A percentile compares a stretch with the other conserved stretches of the same genome.
Evolutionary conservation across 441 rosid species (phyloP).

Genomic region (Bocquillonia castaneifolia): DNA sequence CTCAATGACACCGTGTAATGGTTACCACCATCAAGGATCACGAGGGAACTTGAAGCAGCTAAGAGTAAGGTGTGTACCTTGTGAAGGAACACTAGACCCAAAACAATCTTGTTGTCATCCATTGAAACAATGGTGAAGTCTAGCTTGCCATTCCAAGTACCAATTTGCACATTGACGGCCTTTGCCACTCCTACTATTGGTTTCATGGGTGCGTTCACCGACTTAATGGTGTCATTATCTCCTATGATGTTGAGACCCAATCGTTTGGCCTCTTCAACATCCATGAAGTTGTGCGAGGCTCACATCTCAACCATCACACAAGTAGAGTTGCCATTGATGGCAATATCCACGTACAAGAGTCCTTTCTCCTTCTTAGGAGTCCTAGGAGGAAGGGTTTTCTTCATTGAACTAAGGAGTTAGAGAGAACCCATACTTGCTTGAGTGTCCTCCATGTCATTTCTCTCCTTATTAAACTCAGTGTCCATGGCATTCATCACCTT

Average conservation of each 20-base stretch:
- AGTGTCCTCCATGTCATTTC: neutral
- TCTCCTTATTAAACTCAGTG: neutral
- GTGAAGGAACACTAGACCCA: neutral
- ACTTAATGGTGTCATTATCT: neutral
- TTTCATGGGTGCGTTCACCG: neutral
- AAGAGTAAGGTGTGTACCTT: too few relatives aligned
- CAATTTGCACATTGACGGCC: neutral
- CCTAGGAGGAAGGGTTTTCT: too few relatives aligned
- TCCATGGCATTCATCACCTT: neutral
- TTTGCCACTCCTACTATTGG: neutral
- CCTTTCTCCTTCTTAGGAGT: neutral
- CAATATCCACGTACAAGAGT: neutral
- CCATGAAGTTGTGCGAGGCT: neutral
- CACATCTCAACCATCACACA: neutral
- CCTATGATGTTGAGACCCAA: neutral
- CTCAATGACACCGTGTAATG: too few relatives aligned
- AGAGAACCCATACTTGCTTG: neutral
- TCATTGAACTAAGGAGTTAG: too few relatives aligned
- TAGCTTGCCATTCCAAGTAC: neutral
- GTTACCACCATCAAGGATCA: too few relatives aligned
- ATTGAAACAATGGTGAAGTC: neutral
- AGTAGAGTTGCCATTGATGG: neutral
- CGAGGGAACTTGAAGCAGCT: neutral
- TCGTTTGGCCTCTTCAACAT: neutral
- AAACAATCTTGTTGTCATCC: neutral